These are phyloP conservation scores for Nannochloris sp. DNA, from an alignment of 139 green algal genomes.

Conservation along the genomic window DNA sequence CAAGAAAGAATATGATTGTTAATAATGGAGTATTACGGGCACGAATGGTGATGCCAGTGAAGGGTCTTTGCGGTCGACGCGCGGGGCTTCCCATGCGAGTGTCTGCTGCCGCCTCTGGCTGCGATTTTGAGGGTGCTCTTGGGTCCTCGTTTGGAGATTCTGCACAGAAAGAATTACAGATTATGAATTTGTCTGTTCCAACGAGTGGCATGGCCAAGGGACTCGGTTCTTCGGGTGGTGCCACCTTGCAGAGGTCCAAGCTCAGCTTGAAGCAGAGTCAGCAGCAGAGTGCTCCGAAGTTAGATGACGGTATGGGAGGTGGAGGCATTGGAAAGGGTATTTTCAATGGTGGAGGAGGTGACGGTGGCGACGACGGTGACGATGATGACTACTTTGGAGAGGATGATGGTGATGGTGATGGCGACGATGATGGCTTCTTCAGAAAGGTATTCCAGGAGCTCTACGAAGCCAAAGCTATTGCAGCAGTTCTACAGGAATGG, in stretches of 20 bases:
- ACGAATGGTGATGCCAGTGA: too few relatives aligned
- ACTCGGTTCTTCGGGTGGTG: constrained; percentile 32
- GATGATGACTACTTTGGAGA: constrained; percentile 85
- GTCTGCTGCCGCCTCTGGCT: background rate
- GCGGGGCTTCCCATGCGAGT: too few relatives aligned
- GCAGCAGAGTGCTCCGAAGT: constrained; percentile 30
- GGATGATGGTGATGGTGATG: constrained; percentile 69
- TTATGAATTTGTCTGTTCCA: constrained; percentile 21
- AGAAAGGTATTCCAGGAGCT: constrained; percentile 64
- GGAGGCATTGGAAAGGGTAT: constrained; percentile 77
- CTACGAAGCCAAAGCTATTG: constrained; percentile 83
- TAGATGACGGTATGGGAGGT: constrained; percentile 74
- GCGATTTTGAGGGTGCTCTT: background rate
- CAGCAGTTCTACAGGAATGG: constrained; percentile 83
- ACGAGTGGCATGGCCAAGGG: constrained; percentile 39
- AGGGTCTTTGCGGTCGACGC: too few relatives aligned
- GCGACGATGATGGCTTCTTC: constrained; percentile 68
- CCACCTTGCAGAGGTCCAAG: constrained; percentile 47
- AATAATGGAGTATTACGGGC: too few relatives aligned
- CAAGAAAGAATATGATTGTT: too few relatives aligned
- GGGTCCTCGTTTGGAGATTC: background rate
- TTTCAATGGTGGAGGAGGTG: constrained; percentile 81
- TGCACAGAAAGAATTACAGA: background rate
- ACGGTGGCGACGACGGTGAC: constrained; percentile 78
- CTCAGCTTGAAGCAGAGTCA: constrained; percentile 40